These are phyloP conservation scores for Talaromyces islandicus DNA, from an alignment of 2,329 filamentous ascomycete species.

Conservation along the genomic window DNA sequence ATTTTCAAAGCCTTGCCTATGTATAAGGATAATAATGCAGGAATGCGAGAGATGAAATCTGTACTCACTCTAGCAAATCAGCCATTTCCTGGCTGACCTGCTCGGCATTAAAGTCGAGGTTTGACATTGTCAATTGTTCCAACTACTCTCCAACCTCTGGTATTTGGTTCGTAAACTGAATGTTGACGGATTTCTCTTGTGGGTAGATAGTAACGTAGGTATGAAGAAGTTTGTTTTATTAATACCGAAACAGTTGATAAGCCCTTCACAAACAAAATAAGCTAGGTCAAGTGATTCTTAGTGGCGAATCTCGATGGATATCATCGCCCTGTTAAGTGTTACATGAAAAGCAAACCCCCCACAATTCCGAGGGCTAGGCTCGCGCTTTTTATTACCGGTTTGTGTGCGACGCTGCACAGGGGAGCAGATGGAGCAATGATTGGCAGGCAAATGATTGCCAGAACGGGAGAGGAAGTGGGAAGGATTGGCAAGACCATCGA, in stretches of 20 bases:
- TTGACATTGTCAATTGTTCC: conserved; percentile 2
- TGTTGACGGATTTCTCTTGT: neutral
- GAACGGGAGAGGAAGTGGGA: neutral
- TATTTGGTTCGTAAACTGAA: neutral
- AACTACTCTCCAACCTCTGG: no score
- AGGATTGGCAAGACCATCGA: neutral
- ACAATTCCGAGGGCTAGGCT: neutral
- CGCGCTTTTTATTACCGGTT: neutral
- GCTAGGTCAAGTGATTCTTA: neutral
- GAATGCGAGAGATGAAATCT: neutral
- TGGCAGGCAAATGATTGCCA: neutral
- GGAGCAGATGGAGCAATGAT: neutral
- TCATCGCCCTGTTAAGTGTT: neutral
- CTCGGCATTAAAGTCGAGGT: conserved; percentile 13
- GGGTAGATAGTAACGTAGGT: no score
- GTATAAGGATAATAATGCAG: neutral
- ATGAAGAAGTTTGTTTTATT: no score
- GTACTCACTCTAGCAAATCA: conserved; percentile 19
- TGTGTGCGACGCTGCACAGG: neutral
- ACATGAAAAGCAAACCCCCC: neutral
- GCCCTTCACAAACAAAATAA: no score
- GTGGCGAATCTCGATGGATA: neutral
- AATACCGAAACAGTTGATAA: no score
- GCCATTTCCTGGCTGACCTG: conserved; percentile 18
- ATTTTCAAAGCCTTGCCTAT: neutral